A percentile compares a stretch with the other conserved stretches of the same genome.
Evolutionary conservation across 495 filamentous ascomycete genomes (phyloP).

Genomic region (Neurospora intermedia): DNA sequence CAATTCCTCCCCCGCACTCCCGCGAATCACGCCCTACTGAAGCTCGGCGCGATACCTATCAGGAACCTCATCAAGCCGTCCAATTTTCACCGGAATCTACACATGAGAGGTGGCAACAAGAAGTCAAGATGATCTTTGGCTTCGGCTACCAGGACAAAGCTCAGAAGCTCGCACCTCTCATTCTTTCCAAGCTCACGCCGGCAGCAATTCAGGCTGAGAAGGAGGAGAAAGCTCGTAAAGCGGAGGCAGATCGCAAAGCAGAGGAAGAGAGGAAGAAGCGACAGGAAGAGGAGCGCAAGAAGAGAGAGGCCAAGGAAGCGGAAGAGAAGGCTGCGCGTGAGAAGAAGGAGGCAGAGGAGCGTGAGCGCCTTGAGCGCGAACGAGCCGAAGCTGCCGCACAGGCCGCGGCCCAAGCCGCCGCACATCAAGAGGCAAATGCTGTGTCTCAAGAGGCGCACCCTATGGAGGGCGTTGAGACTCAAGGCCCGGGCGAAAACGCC

Average conservation of each 20-base stretch:
- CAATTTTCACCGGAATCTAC: constrained; percentile 63
- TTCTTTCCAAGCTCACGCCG: constrained; percentile 67
- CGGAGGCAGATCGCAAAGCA: constrained; percentile 48
- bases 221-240: constrained; percentile 48
- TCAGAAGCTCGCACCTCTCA: constrained; percentile 51
- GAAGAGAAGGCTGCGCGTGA: constrained; percentile 47
- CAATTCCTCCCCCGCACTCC: constrained; percentile 6
- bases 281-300: constrained; percentile 43
- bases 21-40: constrained; percentile 29
- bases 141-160: constrained; percentile 56
- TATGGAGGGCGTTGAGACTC: constrained; percentile 81
- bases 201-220: constrained; percentile 74
- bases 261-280: constrained; percentile 54
- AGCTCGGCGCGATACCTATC: constrained; percentile 30
- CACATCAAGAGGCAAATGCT: constrained; percentile 3
- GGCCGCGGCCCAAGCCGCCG: constrained; percentile 16
- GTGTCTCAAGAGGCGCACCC: constrained; percentile 38
- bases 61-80: constrained; percentile 47
- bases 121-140: constrained; percentile 78
- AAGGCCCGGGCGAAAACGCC: constrained; percentile 25
- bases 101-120: constrained; percentile 73
- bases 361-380: constrained; percentile 41
- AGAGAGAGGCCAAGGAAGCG: constrained; percentile 46
- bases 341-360: constrained; percentile 48
- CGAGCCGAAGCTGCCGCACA: constrained; percentile 35